Conservation (phyloP, 352 stramenopile genomes). For the Pythium brassicae region DNA sequence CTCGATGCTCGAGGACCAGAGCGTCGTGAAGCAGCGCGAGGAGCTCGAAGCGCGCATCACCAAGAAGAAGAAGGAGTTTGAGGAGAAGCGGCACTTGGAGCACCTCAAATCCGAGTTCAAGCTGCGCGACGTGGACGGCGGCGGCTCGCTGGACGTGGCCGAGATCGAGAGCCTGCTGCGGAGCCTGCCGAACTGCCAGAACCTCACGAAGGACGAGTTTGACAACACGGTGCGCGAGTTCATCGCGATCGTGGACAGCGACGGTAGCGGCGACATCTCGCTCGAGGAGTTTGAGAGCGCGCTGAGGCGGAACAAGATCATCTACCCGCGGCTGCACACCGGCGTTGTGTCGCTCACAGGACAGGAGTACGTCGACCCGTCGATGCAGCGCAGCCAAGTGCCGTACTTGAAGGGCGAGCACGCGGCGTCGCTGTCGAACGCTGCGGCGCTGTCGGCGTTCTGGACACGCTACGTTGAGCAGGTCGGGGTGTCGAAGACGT, state of each 20-base stretch:
- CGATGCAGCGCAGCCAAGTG: conserved; percentile 64
- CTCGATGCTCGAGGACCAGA: conserved; percentile 63
- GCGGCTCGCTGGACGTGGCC: conserved; percentile 59
- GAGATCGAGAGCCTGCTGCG: conserved; percentile 67
- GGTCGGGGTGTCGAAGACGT: conserved; percentile 45
- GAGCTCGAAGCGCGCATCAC: conserved; percentile 40
- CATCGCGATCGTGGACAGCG: conserved; percentile 71
- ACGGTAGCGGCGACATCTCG: conserved; percentile 80
- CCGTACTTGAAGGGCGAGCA: conserved; percentile 42
- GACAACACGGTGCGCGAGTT: conserved; percentile 72
- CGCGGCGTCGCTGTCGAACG: conserved; percentile 42
- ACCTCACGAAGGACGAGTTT: conserved; percentile 76
- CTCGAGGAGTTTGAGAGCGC: conserved; percentile 79
- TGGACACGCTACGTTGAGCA: conserved; percentile 75
- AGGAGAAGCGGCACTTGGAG: conserved; percentile 70
- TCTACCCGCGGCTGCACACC: conserved; percentile 63
- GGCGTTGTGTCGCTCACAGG: conserved; percentile 65
- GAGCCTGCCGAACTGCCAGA: conserved; percentile 59
- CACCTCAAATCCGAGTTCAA: conserved; percentile 74
- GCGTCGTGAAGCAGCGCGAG: conserved; percentile 53
- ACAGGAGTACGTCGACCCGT: conserved; percentile 68
- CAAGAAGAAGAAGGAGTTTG: conserved; percentile 38
- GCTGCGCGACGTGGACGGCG: conserved; percentile 63
- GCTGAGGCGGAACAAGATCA: conserved; percentile 59
- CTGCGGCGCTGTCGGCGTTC: conserved; percentile 52